Percentiles rank a stretch among this genome's conserved stretches.
phyloP scores from a whole-genome alignment of 345 rosid genomes.

The Eucalyptus viminalis region DNA sequence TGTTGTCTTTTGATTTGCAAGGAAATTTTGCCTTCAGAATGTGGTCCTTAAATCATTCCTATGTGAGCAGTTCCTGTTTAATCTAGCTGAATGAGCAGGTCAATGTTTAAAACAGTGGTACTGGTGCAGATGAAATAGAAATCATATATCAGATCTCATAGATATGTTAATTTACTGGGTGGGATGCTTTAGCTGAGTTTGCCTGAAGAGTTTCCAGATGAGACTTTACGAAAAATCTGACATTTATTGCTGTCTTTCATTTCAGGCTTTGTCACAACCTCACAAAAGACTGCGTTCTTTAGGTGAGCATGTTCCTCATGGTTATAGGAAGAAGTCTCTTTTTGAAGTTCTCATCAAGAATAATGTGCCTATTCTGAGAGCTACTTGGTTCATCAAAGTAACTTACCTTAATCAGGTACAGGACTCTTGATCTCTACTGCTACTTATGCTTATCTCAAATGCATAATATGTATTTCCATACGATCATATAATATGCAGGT shows the following conservation, averaged over 20 bases:
- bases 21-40: neutral
- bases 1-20: neutral
- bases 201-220: neutral
- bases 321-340: slow-evolving; percentile 56
- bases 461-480: neutral
- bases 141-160: neutral
- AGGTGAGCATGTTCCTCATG: slow-evolving; percentile 90
- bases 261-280: slow-evolving; percentile 73
- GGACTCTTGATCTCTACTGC: neutral
- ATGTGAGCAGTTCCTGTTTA: neutral
- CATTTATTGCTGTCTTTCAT: neutral
- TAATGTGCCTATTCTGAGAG: slow-evolving; percentile 90
- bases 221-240: neutral
- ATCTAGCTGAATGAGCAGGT: neutral
- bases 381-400: slow-evolving; percentile 96
- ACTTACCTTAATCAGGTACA: slow-evolving; percentile 94
- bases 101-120: neutral
- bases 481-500: slow-evolving; percentile 35
- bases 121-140: neutral
- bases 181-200: neutral
- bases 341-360: slow-evolving; percentile 89
- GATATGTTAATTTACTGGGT: neutral
- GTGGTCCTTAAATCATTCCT: neutral
- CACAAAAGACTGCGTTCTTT: slow-evolving; percentile 78
- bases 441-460: neutral